Evolutionary conservation across 2,329 filamentous ascomycete species (phyloP).

Genomic region (Alternaria sp.): DNA sequence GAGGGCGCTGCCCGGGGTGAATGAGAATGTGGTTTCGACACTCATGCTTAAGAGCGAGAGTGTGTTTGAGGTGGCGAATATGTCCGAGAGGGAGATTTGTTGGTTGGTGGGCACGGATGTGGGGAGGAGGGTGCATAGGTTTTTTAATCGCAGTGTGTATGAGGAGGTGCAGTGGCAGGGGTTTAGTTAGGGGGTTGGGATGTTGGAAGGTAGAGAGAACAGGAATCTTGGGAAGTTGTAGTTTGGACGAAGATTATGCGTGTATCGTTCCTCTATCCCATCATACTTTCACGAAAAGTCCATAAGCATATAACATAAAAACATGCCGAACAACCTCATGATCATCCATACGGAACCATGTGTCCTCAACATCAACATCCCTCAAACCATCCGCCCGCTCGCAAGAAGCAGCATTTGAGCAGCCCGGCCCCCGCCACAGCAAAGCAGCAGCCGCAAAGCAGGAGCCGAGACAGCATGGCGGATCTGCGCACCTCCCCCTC

Average conservation of each 20-base stretch:
- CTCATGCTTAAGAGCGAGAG: conserved; percentile 76
- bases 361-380: not conserved
- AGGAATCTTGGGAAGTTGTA: too few species aligned
- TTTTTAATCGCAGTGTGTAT: conserved; percentile 73
- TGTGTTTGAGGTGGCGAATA: conserved; percentile 83
- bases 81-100: conserved; percentile 75
- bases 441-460: conserved; percentile 17
- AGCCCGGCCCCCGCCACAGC: conserved; percentile 29
- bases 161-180: conserved; percentile 37
- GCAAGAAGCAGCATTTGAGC: conserved; percentile 51
- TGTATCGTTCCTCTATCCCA: conserved; percentile 10
- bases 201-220: not conserved
- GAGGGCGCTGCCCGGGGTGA: conserved; percentile 78
- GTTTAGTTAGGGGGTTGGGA: conserved; percentile 9
- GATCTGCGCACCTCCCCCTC: conserved; percentile 32
- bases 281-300: not conserved
- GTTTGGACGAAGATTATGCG: conserved; percentile 2
- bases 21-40: conserved; percentile 74
- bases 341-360: not conserved
- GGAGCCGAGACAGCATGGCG: conserved; percentile 47
- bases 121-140: conserved; percentile 76
- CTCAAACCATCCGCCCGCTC: conserved; percentile 44
- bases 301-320: not conserved
- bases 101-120: conserved; percentile 78
- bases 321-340: not conserved